Percentiles rank a stretch among this genome's conserved stretches.
These are phyloP conservation scores for Termitomyces sp. DNA, from an alignment of 768 basidiomycete genomes.

Conservation along the genomic window DNA sequence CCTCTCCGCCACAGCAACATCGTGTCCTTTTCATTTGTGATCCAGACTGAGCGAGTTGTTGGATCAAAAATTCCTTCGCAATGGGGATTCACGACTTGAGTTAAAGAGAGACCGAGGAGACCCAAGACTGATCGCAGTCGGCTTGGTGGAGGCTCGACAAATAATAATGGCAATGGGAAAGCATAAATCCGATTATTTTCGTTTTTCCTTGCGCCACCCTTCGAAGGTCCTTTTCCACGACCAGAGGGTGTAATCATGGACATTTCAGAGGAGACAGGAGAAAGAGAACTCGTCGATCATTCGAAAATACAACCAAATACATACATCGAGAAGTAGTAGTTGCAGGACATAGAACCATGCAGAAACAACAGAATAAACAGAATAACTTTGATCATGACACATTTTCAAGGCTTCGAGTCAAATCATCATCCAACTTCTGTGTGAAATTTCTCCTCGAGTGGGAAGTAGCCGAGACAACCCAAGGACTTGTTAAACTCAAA, in stretches of 20 bases:
- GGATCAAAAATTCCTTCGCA: slow-evolving; percentile 76
- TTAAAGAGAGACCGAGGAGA: slow-evolving; percentile 51
- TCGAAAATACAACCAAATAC: slow-evolving; percentile 1
- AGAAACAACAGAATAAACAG: background rate
- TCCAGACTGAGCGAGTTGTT: slow-evolving; percentile 84
- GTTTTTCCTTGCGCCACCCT: slow-evolving; percentile 46
- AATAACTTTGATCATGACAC: background rate
- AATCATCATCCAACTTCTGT: background rate
- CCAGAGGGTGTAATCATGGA: slow-evolving; percentile 24
- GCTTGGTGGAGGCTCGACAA: slow-evolving; percentile 36
- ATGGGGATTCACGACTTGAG: slow-evolving; percentile 62
- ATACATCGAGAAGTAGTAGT: no score
- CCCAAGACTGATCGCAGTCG: slow-evolving; percentile 41
- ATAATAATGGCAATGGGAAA: slow-evolving; percentile 61
- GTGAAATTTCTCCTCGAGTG: background rate
- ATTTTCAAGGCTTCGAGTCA: background rate
- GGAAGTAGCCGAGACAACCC: background rate
- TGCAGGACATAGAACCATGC: background rate
- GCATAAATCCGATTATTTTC: slow-evolving; percentile 69
- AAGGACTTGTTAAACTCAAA: no score
- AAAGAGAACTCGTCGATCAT: background rate
- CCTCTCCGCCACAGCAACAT: slow-evolving; percentile 80
- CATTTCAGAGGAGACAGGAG: background rate
- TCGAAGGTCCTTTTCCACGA: slow-evolving; percentile 33
- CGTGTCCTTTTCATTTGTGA: slow-evolving; percentile 57